A percentile compares a stretch with the other conserved stretches of the same genome.
These are phyloP conservation scores for Kurtzmaniella natalensis DNA, from an alignment of 1,139 yeast genomes.

Conservation along the genomic window DNA sequence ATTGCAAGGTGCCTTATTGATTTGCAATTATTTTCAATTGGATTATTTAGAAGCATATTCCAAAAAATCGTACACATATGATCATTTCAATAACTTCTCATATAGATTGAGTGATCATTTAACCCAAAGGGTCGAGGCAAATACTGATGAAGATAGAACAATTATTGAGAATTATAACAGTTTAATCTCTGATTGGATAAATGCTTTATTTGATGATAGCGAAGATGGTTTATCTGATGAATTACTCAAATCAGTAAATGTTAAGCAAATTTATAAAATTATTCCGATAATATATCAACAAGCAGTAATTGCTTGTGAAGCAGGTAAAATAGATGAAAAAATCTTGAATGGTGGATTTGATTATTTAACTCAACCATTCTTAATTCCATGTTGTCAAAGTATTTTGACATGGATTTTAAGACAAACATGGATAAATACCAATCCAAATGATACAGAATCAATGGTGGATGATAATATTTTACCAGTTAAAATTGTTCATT, in stretches of 20 bases:
- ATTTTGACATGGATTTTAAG: constrained; percentile 31
- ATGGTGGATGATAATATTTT: constrained; percentile 9
- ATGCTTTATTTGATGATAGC: constrained; percentile 63
- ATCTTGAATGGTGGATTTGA: constrained; percentile 40
- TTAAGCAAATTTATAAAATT: constrained; percentile 63
- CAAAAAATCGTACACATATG: constrained; percentile 29
- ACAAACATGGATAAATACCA: constrained; percentile 11
- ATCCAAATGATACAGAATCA: constrained; percentile 8
- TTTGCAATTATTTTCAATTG: constrained; percentile 43
- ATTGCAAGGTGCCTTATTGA: constrained; percentile 45
- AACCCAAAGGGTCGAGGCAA: constrained; percentile 15
- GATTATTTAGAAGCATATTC: constrained; percentile 22
- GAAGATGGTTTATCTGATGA: constrained; percentile 87
- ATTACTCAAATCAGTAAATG: constrained; percentile 59
- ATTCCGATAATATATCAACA: constrained; percentile 75
- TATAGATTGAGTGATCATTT: constrained; percentile 30
- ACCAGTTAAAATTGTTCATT: constrained; percentile 4
- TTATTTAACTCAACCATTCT: constrained; percentile 39
- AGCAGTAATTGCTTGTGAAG: constrained; percentile 57
- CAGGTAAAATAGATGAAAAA: constrained; percentile 41
- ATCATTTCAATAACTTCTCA: constrained; percentile 32
- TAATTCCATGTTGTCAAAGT: constrained; percentile 36
- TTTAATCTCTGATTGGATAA: constrained; percentile 70
- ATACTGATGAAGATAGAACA: constrained; percentile 25
- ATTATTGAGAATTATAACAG: constrained; percentile 37